phyloP scores from a whole-genome alignment of 257 asterid genomes.

The Salvia rosmarinus region DNA sequence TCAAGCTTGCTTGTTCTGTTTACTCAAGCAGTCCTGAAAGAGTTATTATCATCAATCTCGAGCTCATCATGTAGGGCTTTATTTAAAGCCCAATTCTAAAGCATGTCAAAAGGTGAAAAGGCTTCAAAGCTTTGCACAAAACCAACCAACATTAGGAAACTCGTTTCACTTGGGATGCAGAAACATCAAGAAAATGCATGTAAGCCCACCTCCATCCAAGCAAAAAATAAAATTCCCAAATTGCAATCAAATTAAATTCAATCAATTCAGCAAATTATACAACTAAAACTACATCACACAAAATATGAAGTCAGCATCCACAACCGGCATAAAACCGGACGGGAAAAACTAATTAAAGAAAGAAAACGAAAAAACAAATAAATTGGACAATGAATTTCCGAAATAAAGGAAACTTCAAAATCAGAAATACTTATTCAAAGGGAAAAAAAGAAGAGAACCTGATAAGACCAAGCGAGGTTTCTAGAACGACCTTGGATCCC shows the following conservation, averaged over 20 bases:
- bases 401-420: neutral
- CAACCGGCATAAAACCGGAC: slow-evolving; percentile 4
- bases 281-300: slow-evolving; percentile 17
- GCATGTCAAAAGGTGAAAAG: neutral
- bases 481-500: slow-evolving; percentile 86
- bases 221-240: slow-evolving; percentile 22
- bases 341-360: neutral
- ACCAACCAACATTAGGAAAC: neutral
- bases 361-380: neutral
- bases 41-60: neutral
- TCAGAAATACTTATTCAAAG: neutral
- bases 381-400: slow-evolving; percentile 16
- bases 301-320: slow-evolving; percentile 2
- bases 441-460: slow-evolving; percentile 46
- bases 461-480: slow-evolving; percentile 78
- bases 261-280: slow-evolving; percentile 19
- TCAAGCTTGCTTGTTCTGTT: neutral
- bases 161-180: neutral
- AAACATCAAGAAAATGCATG: slow-evolving; percentile 19
- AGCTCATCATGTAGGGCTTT: neutral
- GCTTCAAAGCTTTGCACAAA: neutral
- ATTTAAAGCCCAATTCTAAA: neutral
- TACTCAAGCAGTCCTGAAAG: neutral
- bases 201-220: slow-evolving; percentile 19
- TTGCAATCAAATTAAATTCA: slow-evolving; percentile 22